Base-by-base conservation (phyloP, 116 monocot genomes). In the Iris pallida region DNA sequence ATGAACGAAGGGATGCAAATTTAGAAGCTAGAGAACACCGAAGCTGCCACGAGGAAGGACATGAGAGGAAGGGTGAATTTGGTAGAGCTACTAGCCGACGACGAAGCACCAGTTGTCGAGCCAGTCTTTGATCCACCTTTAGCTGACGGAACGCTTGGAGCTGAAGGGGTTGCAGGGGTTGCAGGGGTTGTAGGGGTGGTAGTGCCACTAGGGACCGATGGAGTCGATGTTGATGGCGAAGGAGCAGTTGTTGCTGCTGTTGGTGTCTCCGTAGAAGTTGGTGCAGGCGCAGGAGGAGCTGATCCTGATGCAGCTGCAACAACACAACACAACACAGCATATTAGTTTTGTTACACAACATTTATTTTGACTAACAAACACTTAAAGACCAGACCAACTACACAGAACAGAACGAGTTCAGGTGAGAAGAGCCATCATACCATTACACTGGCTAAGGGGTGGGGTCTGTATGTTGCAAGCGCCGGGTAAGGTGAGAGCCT, bases 401-500 rank as follows among this genome's bases (percentile, higher is more conserved):
- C n/a, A 30, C 30, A 1, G 3, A 1, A 30, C 30, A 30, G 30
- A 30, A 30, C 30, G 30, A 30, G 3, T 30, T 30, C 30, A 30
- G 30, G 30, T 30, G 30, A 30, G 30, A 30, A 30, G 30, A 20
- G 20, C 8, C 12, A 46, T 16, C 56, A 43, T 63, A 72, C 72
- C 51, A 5, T 71, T 75, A 76, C 84, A 84, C n/a, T 48, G 44
- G 76, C 73, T 80, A 57, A 61, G 55, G 16, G 84, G 68, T 16
- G 75, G 79, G 18, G 80, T 69, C 69, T 73, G 58, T 51, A 84
- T 58, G 13, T 61, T 76, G 75, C 84, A 84, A 6, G 80, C 80
- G 0, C 73, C 69, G 6, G 84, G 84, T 30, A 80, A 80, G 56
- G 71, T 59, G 11, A 84, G 57, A 9, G 84, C 84, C 55, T 56